A percentile compares a stretch with the other conserved stretches of the same genome.
These are phyloP conservation scores for Pelargonium cotyledonis DNA, from an alignment of 441 rosid genomes.

Conservation along the genomic window DNA sequence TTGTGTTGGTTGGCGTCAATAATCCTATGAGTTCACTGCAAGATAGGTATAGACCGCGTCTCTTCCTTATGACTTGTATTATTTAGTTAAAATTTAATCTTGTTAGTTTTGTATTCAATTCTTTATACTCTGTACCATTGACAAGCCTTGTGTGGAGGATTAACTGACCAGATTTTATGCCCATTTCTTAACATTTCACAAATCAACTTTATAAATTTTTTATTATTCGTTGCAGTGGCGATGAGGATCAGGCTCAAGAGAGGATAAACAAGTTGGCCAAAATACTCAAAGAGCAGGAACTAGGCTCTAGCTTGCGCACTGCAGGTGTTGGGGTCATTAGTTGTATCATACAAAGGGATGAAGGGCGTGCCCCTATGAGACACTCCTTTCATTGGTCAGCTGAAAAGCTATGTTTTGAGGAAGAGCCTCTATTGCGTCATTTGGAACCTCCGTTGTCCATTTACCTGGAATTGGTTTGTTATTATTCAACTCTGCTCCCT, in stretches of 20 bases:
- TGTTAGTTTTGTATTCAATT: not conserved
- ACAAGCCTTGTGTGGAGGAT: not conserved
- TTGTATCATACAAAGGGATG: constrained; percentile 97
- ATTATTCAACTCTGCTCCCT: constrained; percentile 12
- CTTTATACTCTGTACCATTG: constrained; percentile 6
- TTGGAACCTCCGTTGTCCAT: constrained; percentile 96
- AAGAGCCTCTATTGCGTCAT: constrained; percentile 92
- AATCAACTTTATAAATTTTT: constrained; percentile 10
- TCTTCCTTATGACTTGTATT: constrained; percentile 10
- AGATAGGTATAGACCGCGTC: constrained; percentile 59
- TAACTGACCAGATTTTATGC: not conserved
- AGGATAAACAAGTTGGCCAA: constrained; percentile 85
- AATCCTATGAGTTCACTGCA: constrained; percentile 97
- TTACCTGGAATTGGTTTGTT: constrained; percentile 89
- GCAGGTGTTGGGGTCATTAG: constrained; percentile 93
- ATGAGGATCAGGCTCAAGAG: constrained; percentile 99
- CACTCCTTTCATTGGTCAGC: constrained; percentile 94
- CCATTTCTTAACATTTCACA: constrained; percentile 1
- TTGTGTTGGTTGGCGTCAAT: constrained; percentile 90
- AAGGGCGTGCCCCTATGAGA: constrained; percentile 95
- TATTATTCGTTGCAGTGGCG: constrained; percentile 65
- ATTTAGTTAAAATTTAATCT: not conserved
- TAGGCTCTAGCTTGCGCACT: constrained; percentile 58
- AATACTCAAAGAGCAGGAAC: constrained; percentile 84
- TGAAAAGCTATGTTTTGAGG: constrained; percentile 70